A percentile compares a stretch with the other conserved stretches of the same genome.
phyloP scores from a whole-genome alignment of 495 filamentous ascomycete genomes.

The Hypoxylon fuscum region DNA sequence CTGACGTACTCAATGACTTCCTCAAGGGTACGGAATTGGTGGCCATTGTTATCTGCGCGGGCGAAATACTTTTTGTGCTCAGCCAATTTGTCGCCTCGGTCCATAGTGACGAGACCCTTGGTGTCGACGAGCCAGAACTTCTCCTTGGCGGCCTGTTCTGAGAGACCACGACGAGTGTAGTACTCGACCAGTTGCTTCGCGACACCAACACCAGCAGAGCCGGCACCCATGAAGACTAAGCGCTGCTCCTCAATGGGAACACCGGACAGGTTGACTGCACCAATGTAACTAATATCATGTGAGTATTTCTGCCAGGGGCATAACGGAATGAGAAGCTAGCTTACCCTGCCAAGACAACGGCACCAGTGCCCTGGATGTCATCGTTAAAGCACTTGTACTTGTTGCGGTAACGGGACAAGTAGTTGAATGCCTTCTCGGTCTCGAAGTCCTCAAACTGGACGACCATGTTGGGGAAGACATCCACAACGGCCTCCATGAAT shows the following conservation, averaged over 20 bases:
- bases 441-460: constrained; percentile 99
- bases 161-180: constrained; percentile 91
- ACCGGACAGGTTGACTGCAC: constrained; percentile 87
- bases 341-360: constrained; percentile 88
- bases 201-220: constrained; percentile 94
- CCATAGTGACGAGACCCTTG: constrained; percentile 91
- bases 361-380: constrained; percentile 97
- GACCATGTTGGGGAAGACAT: constrained; percentile 90
- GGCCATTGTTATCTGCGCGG: constrained; percentile 87
- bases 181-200: constrained; percentile 96
- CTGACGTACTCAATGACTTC: constrained; percentile 93
- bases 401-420: constrained; percentile 86
- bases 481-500: constrained; percentile 90
- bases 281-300: constrained; percentile 72
- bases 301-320: constrained; percentile 18
- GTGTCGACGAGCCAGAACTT: constrained; percentile 99
- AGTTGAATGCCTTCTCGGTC: constrained; percentile 89
- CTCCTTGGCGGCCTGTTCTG: constrained; percentile 85
- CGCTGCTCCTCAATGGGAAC: constrained; percentile 89
- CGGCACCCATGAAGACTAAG: constrained; percentile 95
- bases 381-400: constrained; percentile 97
- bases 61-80: constrained; percentile 99
- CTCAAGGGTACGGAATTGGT: constrained; percentile 88
- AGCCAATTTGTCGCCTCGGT: constrained; percentile 92
- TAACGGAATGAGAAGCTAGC: constrained; percentile 38